These are phyloP conservation scores for Corrigiola litoralis DNA, from an alignment of 179 eudicot species.

Conservation along the genomic window DNA sequence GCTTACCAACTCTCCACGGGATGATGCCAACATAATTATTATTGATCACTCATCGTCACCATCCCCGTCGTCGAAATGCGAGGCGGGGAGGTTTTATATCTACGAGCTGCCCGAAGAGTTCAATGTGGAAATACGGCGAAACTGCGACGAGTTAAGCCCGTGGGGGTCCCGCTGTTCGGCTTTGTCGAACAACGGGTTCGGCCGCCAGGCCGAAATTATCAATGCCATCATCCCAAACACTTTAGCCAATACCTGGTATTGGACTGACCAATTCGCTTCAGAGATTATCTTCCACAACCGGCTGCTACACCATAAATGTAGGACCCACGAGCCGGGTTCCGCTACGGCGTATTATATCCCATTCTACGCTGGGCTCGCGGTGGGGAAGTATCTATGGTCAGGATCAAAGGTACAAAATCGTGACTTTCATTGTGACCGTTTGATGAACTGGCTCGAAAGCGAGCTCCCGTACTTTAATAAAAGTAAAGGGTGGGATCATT, in stretches of 20 bases:
- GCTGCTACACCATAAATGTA: constrained; percentile 47
- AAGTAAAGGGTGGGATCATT: constrained; percentile 84
- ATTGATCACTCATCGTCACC: background rate
- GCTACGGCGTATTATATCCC: constrained; percentile 86
- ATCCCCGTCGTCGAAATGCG: constrained; percentile 16
- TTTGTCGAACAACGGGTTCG: constrained; percentile 59
- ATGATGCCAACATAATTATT: too few species aligned
- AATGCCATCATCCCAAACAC: constrained; percentile 34
- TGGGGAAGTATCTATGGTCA: constrained; percentile 61
- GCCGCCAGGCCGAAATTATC: constrained; percentile 35
- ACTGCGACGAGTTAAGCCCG: constrained; percentile 54
- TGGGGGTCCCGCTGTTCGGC: constrained; percentile 59
- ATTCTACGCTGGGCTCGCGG: constrained; percentile 80
- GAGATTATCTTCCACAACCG: constrained; percentile 70
- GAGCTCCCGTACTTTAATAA: constrained; percentile 39
- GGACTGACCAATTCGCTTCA: constrained; percentile 78
- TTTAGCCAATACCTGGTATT: constrained; percentile 44
- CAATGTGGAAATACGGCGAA: constrained; percentile 43
- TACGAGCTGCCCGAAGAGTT: constrained; percentile 58
- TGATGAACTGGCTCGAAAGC: constrained; percentile 45
- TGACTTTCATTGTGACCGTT: constrained; percentile 55
- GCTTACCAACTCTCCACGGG: too few species aligned
- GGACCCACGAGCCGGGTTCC: constrained; percentile 45
- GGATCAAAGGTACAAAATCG: constrained; percentile 40
- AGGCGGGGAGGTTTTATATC: constrained; percentile 44